Evolutionary conservation across 2,329 filamentous ascomycete genomes (phyloP), one percentile per base, ranked within the genome.

Genomic region (Arachnomyces sp.): DNA sequence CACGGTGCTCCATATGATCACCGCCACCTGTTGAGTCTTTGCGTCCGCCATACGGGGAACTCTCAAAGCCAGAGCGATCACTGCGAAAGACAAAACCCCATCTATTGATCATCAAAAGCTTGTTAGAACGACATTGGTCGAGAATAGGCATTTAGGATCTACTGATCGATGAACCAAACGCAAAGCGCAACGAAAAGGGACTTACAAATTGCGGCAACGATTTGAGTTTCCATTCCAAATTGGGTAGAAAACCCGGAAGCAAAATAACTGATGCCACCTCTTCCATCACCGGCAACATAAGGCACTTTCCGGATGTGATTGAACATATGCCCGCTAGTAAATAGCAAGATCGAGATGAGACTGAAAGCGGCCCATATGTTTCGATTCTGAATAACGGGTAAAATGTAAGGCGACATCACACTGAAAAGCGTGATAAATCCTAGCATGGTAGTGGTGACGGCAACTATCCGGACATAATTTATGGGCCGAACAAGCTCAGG

Each of bases 281-380:
- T 80, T 29, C 87, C 86, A 59, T 96, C 81, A 31, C 84, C 85
- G 31, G 80, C 74, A 25, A 96, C 87, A 54, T 98, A 98, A 2
- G 92, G 92, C 2, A 93, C 86, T 62, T 92, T 90, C 53, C 93
- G 80, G 58, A 98, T 98, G 59, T 95, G 89, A 65, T 96, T 98
- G 75, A 93, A 98, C 93, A 98, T 98, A 67, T 96, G 89, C 30
- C 92, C 93, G 53, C 85, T 92, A 34, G 84, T 95, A 68, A 96
- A 98, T 43, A 95, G 73, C 31, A 98, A 76, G 47, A 98, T 89
- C 11, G 81, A 74, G 55, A 96, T 88, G 51, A 98, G 71, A 63
- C 85, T 94, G 55, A 93, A 66, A 15, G 85, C 86, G 16, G 90
- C 89, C 92, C 92, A 98, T 13, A 96, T 68, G 56, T 94, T 96